Percentiles rank a stretch among this genome's conserved stretches.
phyloP scores from a whole-genome alignment of 2,329 filamentous ascomycete species.

The Cephalotrichum gorgonifer region DNA sequence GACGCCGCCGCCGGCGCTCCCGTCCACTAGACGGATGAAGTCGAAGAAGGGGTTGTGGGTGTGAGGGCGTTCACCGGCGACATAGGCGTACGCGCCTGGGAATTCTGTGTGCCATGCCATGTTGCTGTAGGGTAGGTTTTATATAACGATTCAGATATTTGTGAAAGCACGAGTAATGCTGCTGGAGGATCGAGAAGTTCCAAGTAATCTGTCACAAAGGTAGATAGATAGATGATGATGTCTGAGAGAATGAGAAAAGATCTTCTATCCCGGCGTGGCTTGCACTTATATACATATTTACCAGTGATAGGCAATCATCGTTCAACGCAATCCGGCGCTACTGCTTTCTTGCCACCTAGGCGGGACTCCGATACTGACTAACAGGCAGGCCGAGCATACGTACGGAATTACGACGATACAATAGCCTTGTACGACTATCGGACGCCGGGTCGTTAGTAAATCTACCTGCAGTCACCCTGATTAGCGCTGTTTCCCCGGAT shows the following conservation, averaged over 20 bases:
- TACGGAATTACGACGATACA: neutral
- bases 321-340: neutral
- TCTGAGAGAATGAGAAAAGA: neutral
- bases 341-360: neutral
- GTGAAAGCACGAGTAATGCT: neutral
- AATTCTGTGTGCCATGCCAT: constrained; percentile 2
- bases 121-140: neutral
- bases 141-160: neutral
- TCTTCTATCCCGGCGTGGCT: neutral
- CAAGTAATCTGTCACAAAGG: no score
- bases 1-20: neutral
- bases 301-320: neutral
- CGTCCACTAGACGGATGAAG: constrained; percentile 1
- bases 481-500: neutral
- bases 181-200: no score
- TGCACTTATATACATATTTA: neutral
- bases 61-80: neutral
- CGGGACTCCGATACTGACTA: neutral
- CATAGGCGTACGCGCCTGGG: constrained; percentile 1
- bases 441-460: no score
- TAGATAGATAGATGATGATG: neutral
- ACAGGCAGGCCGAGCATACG: neutral
- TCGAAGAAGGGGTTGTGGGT: neutral
- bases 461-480: neutral
- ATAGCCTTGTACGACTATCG: no score